A percentile compares a stretch with the other conserved stretches of the same genome.
phyloP scores from a whole-genome alignment of 371 early-diverging fungal genomes.

The Mucor irregularis region DNA sequence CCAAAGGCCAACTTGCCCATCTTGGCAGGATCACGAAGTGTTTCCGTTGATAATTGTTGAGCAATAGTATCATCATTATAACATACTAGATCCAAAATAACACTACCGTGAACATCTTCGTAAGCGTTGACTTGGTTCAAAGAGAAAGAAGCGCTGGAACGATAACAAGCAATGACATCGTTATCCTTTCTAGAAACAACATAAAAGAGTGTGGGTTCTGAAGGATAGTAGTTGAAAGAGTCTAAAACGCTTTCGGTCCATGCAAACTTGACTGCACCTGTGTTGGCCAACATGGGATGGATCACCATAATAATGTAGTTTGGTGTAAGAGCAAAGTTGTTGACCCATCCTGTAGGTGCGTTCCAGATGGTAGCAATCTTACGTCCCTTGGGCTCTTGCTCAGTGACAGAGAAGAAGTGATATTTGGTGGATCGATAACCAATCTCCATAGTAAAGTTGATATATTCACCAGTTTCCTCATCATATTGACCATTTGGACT shows the following conservation, averaged over 20 bases:
- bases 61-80: constrained; percentile 65
- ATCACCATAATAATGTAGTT: constrained; percentile 69
- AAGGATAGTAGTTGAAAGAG: constrained; percentile 59
- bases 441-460: constrained; percentile 73
- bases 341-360: constrained; percentile 68
- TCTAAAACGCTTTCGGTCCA: constrained; percentile 74
- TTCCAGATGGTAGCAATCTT: constrained; percentile 60
- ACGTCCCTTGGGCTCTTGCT: constrained; percentile 62
- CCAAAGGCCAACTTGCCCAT: constrained; percentile 47
- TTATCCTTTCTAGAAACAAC: constrained; percentile 70
- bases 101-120: constrained; percentile 65
- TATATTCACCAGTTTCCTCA: constrained; percentile 66
- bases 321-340: constrained; percentile 73
- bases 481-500: constrained; percentile 74
- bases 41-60: constrained; percentile 57
- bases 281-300: constrained; percentile 57
- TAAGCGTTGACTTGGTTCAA: constrained; percentile 78
- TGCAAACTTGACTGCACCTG: constrained; percentile 66
- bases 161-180: constrained; percentile 67
- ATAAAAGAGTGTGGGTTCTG: constrained; percentile 65
- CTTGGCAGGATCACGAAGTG: constrained; percentile 50
- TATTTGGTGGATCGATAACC: constrained; percentile 67
- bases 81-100: constrained; percentile 65
- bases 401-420: constrained; percentile 64
- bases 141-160: constrained; percentile 61